These are phyloP conservation scores for Saururus chinensis DNA, from an alignment of 164 flowering plant species.

Conservation along the genomic window DNA sequence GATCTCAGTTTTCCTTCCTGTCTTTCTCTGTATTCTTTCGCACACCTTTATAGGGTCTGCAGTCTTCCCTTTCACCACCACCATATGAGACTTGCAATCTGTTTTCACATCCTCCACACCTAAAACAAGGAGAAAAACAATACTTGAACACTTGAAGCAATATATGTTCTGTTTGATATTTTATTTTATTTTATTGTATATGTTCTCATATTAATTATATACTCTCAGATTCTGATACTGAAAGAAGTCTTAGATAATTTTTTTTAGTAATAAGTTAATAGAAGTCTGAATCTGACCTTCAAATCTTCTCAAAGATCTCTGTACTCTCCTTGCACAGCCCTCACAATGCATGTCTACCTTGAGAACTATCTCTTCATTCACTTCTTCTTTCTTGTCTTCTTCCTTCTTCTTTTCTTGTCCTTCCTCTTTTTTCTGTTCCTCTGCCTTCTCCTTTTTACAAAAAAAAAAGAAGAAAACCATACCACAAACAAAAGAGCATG, in stretches of 20 bases:
- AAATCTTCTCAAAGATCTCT: conserved; percentile 55
- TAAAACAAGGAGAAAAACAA: conserved; percentile 7
- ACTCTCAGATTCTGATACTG: no score
- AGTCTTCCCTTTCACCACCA: conserved; percentile 69
- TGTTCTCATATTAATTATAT: no score
- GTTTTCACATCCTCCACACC: conserved; percentile 79
- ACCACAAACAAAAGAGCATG: no score
- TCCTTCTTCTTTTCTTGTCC: conserved; percentile 14
- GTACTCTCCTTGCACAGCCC: conserved; percentile 80
- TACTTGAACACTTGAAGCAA: no score
- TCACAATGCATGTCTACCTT: conserved; percentile 89
- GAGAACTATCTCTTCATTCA: conserved; percentile 49
- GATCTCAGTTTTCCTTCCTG: conserved; percentile 61
- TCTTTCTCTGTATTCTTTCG: conserved; percentile 69
- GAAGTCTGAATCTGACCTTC: conserved; percentile 40
- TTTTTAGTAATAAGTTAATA: no score
- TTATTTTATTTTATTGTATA: no score
- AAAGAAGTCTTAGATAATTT: no score
- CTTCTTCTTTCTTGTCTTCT: conserved; percentile 31
- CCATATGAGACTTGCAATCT: conserved; percentile 58
- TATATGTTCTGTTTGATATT: no score
- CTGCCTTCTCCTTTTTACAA: not conserved
- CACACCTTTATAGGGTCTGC: conserved; percentile 74
- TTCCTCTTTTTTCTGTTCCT: conserved; percentile 17
- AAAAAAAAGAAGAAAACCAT: no score